Conservation (phyloP, 495 filamentous ascomycete genomes). For the Tuber melanosporum region DNA sequence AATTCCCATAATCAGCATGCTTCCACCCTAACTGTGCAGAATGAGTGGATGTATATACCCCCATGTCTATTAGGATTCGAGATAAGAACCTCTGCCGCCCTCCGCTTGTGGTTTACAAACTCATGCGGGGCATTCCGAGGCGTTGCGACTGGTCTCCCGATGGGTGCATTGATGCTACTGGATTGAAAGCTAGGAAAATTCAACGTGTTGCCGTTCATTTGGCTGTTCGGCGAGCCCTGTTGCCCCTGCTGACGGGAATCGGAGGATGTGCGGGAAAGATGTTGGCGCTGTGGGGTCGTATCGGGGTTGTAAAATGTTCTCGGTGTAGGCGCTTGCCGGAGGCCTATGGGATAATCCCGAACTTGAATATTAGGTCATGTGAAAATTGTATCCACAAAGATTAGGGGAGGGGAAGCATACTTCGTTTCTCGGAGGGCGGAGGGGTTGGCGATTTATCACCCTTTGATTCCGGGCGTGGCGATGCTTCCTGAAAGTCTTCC, state of each 20-base stretch:
- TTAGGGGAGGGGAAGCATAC: constrained; percentile 24
- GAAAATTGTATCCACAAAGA: constrained; percentile 15
- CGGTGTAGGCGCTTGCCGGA: constrained; percentile 71
- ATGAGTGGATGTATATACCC: constrained; percentile 25
- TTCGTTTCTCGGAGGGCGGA: constrained; percentile 45
- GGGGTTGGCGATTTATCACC: constrained; percentile 45
- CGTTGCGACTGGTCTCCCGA: constrained; percentile 35
- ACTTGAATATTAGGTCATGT: constrained; percentile 32
- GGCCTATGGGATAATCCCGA: constrained; percentile 52
- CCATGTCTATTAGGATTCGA: constrained; percentile 36
- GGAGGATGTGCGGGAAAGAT: constrained; percentile 32
- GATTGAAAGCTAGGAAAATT: constrained; percentile 38
- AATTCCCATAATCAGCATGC: constrained; percentile 19
- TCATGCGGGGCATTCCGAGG: constrained; percentile 37
- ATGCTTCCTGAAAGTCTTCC: constrained; percentile 58
- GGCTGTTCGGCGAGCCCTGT: constrained; percentile 20
- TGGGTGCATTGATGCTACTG: constrained; percentile 27
- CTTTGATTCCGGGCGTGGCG: constrained; percentile 37
- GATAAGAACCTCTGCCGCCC: constrained; percentile 25
- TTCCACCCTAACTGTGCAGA: not conserved
- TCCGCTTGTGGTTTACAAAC: constrained; percentile 36
- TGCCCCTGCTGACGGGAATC: constrained; percentile 32
- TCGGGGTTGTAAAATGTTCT: constrained; percentile 78
- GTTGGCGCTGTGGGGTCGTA: constrained; percentile 42
- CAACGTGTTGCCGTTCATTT: constrained; percentile 30